A percentile compares a stretch with the other conserved stretches of the same genome.
Evolutionary conservation across 805 yeast genomes (phyloP).

Genomic region (Metschnikowia chrysomelidarum): DNA sequence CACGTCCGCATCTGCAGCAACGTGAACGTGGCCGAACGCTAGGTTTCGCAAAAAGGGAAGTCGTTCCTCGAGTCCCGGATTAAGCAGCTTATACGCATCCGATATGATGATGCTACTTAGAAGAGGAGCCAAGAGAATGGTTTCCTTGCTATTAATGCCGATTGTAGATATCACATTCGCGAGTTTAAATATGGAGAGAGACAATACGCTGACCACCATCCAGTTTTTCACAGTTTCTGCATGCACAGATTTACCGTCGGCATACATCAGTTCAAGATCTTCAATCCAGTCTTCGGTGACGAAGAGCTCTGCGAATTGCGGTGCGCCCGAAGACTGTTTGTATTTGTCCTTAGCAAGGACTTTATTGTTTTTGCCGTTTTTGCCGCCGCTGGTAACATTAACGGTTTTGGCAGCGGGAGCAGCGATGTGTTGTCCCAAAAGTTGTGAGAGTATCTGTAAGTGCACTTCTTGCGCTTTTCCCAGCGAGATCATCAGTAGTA

Average conservation of each 20-base stretch:
- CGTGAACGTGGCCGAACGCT: conserved; percentile 12
- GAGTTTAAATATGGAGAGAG: conserved; percentile 45
- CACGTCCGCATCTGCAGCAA: conserved; percentile 34
- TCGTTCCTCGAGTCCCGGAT: conserved; percentile 53
- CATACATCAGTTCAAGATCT: conserved; percentile 54
- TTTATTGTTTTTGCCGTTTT: conserved; percentile 17
- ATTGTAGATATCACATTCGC: conserved; percentile 40
- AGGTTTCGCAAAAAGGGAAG: conserved; percentile 43
- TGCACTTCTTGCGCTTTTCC: conserved; percentile 48
- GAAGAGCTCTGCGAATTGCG: conserved; percentile 52
- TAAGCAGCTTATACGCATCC: conserved; percentile 41
- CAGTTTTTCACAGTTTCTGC: conserved; percentile 46
- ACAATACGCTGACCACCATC: conserved; percentile 50
- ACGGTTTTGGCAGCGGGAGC: conserved; percentile 19
- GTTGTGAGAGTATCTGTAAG: conserved; percentile 41
- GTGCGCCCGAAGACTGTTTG: conserved; percentile 18
- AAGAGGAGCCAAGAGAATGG: conserved; percentile 52
- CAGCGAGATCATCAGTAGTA: conserved; percentile 46
- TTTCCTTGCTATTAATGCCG: conserved; percentile 40
- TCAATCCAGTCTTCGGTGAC: conserved; percentile 58
- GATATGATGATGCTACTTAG: conserved; percentile 54
- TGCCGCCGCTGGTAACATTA: conserved; percentile 16
- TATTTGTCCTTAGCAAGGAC: conserved; percentile 24
- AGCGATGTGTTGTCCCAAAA: conserved; percentile 44
- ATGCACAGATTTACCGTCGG: conserved; percentile 54